A percentile compares a stretch with the other conserved stretches of the same genome.
Conservation (phyloP, 2,329 filamentous ascomycete species). For the Sphaerulina populicola region DNA sequence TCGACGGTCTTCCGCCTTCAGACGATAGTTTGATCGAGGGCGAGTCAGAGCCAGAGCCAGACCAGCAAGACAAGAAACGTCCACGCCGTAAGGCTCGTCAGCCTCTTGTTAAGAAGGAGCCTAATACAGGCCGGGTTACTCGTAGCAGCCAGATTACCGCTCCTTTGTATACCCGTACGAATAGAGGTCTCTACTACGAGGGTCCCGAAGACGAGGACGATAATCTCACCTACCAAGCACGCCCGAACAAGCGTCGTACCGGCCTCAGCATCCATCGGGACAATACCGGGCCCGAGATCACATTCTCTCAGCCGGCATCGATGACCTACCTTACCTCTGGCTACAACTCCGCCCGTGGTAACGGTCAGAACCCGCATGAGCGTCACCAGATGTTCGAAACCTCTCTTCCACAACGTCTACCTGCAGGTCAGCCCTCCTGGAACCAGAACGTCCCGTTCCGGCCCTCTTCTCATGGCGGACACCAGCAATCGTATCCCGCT, state of each 20-base stretch:
- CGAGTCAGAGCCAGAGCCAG: constrained; percentile 27
- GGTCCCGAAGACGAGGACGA: constrained; percentile 26
- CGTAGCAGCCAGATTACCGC: constrained; percentile 13
- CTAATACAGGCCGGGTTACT: constrained; percentile 22
- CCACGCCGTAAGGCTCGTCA: constrained; percentile 18
- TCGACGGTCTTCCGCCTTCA: constrained; percentile 39
- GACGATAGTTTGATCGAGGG: constrained; percentile 33
- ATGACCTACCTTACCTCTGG: constrained; percentile 19
- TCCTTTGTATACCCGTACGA: constrained; percentile 6
- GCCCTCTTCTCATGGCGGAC: constrained; percentile 9
- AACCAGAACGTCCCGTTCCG: constrained; percentile 15
- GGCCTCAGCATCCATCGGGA: constrained; percentile 39
- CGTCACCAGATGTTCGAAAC: constrained; percentile 4
- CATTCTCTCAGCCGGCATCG: constrained; percentile 24
- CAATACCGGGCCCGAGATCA: constrained; percentile 31
- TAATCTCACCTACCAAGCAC: constrained; percentile 28
- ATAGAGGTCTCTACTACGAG: constrained; percentile 11
- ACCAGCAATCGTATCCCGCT: constrained; percentile 2
- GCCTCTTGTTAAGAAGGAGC: constrained; percentile 26
- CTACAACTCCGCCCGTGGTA: constrained; percentile 8
- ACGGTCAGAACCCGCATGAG: background rate
- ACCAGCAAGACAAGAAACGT: constrained; percentile 24
- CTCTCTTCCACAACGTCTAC: constrained; percentile 8
- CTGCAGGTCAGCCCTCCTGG: constrained; percentile 13
- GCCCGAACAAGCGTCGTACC: constrained; percentile 32